phyloP scores from a whole-genome alignment of 2,329 filamentous ascomycete genomes.

The Penicillium sp. region DNA sequence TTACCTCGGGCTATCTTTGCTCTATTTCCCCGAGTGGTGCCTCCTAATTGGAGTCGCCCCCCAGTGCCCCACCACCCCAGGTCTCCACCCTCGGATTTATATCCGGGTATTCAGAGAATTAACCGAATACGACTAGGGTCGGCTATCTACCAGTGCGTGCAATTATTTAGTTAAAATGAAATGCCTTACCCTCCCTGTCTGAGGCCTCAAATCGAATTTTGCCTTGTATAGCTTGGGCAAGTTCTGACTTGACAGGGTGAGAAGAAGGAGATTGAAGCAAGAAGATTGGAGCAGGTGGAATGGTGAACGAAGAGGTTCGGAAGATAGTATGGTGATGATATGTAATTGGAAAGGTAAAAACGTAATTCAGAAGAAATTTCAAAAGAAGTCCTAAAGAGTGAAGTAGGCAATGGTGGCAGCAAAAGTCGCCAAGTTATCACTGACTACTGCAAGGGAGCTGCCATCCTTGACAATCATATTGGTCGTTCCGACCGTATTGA shows the following conservation, averaged over 20 bases:
- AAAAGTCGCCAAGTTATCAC: conserved; percentile 54
- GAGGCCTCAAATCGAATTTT: not conserved
- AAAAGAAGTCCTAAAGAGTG: conserved; percentile 24
- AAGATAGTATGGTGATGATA: not conserved
- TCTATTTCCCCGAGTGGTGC: conserved; percentile 2
- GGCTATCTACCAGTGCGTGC: not conserved
- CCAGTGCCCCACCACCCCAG: conserved; percentile 7
- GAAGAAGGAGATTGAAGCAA: not conserved
- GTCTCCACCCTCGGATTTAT: conserved; percentile 16
- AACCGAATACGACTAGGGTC: not conserved
- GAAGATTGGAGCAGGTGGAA: no score
- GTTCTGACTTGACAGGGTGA: not conserved
- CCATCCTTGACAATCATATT: conserved; percentile 53
- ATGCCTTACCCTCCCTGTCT: not conserved
- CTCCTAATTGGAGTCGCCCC: not conserved
- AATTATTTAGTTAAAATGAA: not conserved
- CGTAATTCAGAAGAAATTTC: not conserved
- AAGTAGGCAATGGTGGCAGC: conserved; percentile 50
- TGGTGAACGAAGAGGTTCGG: not conserved
- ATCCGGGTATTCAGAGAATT: conserved; percentile 2
- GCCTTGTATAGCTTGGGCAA: not conserved
- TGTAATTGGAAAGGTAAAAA: not conserved
- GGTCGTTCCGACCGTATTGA: conserved; percentile 53
- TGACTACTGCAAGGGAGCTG: conserved; percentile 47
- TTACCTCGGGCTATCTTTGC: conserved; percentile 18